A percentile compares a stretch with the other conserved stretches of the same genome.
phyloP scores from a whole-genome alignment of 441 rosid genomes.

The Sinapis alba region DNA sequence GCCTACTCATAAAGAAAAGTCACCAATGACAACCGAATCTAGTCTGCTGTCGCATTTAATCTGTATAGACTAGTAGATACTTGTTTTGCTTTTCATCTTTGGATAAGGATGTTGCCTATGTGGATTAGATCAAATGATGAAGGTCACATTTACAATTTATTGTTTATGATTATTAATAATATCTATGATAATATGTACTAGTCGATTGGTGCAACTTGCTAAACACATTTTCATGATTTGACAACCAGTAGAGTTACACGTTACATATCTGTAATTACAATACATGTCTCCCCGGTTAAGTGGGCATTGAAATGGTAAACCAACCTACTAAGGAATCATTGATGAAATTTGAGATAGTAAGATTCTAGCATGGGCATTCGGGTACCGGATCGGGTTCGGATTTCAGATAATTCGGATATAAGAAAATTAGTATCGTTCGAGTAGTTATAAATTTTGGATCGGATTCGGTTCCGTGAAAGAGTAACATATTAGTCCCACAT shows the following conservation, averaged over 20 bases:
- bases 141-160: background rate
- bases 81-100: background rate
- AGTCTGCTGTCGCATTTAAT: background rate
- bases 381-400: no score
- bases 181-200: background rate
- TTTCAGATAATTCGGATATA: no score
- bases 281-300: background rate
- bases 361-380: no score
- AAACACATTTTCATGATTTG: background rate
- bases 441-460: no score
- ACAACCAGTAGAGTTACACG: no score
- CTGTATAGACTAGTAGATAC: background rate
- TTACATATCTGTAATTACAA: no score
- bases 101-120: conserved; percentile 2
- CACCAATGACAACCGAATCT: background rate
- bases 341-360: background rate
- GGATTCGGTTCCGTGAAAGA: background rate
- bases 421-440: no score
- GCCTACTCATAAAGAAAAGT: background rate
- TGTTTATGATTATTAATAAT: background rate
- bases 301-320: background rate
- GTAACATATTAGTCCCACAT: no score
- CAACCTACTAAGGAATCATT: background rate
- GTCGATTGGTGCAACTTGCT: background rate
- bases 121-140: background rate